Evolutionary conservation across 1,284 basidiomycete species (phyloP).

Genomic region (Cystobasidium sp.): DNA sequence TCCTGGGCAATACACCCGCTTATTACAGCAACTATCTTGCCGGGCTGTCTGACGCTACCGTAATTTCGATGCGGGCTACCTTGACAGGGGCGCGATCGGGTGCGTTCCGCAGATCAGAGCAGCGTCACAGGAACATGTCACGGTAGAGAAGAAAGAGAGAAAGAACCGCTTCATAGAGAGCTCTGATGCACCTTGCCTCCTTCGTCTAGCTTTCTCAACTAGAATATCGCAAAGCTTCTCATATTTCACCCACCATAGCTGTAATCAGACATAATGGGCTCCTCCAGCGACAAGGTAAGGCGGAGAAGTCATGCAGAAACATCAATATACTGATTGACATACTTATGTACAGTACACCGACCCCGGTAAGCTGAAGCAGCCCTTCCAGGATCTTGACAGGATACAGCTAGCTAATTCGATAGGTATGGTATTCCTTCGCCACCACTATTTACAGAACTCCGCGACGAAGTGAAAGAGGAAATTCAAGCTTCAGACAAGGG

Average conservation of each 20-base stretch:
- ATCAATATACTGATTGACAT: background rate
- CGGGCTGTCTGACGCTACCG: background rate
- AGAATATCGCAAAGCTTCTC: background rate
- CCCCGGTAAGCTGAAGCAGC: background rate
- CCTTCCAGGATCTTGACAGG: background rate
- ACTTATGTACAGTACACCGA: constrained; percentile 21
- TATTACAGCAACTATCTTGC: background rate
- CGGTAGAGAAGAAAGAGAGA: too few relatives aligned
- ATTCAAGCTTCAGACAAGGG: constrained; percentile 41
- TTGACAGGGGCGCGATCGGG: background rate
- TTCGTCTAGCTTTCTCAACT: background rate
- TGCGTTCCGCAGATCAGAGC: background rate
- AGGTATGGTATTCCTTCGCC: too few relatives aligned
- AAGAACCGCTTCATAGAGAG: background rate
- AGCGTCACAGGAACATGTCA: background rate
- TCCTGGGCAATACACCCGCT: background rate
- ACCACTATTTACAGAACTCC: constrained; percentile 14
- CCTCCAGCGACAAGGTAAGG: constrained; percentile 14
- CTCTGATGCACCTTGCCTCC: background rate
- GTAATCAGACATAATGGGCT: background rate
- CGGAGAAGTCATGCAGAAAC: background rate
- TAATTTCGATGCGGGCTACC: background rate
- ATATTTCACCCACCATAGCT: background rate
- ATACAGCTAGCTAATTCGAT: background rate
- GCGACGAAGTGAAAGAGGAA: constrained; percentile 43